Conservation (phyloP, 2,329 filamentous ascomycete genomes). For the Immersiporthe knoxdaviesiana region DNA sequence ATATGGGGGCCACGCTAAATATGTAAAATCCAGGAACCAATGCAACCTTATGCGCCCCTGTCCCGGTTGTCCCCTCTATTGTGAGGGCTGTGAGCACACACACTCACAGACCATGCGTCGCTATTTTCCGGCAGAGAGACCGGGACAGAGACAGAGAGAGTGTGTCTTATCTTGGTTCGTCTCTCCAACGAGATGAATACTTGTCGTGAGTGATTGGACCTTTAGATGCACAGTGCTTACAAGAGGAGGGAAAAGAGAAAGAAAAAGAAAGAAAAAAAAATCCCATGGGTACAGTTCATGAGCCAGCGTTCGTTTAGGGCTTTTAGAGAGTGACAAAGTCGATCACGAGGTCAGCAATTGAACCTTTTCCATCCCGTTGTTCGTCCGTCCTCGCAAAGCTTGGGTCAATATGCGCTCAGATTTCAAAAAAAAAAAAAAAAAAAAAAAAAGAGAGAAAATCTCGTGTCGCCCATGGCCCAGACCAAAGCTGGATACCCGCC, state of each 20-base stretch:
- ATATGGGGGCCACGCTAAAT: conserved; percentile 16
- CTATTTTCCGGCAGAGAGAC: neutral
- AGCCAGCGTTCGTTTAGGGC: no score
- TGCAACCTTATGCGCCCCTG: conserved; percentile 1
- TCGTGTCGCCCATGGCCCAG: neutral
- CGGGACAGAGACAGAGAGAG: neutral
- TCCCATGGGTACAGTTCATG: neutral
- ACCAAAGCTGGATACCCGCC: neutral
- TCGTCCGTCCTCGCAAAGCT: neutral
- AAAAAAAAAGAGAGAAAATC: neutral
- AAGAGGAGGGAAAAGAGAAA: neutral
- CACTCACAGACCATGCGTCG: neutral
- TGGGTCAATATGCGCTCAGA: neutral
- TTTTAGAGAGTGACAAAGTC: no score
- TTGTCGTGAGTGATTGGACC: neutral
- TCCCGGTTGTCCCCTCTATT: neutral
- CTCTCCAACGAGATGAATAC: neutral
- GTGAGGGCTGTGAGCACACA: neutral
- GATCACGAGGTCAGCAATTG: neutral
- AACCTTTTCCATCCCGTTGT: neutral
- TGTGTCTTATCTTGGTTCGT: neutral
- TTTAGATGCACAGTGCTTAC: neutral
- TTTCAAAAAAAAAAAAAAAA: neutral
- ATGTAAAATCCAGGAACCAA: conserved; percentile 11
- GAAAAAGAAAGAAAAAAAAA: neutral